A percentile compares a stretch with the other conserved stretches of the same genome.
These are phyloP conservation scores for Climacium dendroides DNA, from an alignment of 225 moss, liverwort and hornwort species.

Conservation along the genomic window DNA sequence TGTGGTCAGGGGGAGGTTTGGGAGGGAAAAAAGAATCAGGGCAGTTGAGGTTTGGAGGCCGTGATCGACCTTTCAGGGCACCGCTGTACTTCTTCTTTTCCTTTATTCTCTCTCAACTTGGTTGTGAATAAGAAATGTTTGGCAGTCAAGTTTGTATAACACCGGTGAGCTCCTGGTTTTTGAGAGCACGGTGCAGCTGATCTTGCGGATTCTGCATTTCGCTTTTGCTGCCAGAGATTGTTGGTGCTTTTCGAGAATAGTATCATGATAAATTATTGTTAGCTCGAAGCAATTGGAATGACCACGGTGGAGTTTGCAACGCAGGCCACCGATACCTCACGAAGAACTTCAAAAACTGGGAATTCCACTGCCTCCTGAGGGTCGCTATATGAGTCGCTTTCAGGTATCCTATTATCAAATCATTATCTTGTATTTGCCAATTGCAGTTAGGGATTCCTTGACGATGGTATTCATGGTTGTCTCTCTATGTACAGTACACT, in stretches of 20 bases:
- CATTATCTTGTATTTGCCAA: not conserved
- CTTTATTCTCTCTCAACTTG: not conserved
- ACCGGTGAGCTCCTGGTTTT: not conserved
- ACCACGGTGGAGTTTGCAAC: not conserved
- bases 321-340: slow-evolving; percentile 48
- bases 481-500: not conserved
- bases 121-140: not conserved
- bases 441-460: not conserved
- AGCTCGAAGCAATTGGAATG: not conserved
- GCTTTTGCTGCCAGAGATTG: not conserved
- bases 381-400: slow-evolving; percentile 46
- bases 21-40: slow-evolving; percentile 96
- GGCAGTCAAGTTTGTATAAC: not conserved
- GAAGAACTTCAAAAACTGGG: slow-evolving; percentile 46
- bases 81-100: slow-evolving; percentile 46
- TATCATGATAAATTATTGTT: not conserved
- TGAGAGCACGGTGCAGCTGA: not conserved
- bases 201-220: not conserved
- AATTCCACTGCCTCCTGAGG: slow-evolving; percentile 58
- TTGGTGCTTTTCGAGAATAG: not conserved
- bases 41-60: slow-evolving; percentile 92
- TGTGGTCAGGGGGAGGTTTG: slow-evolving; percentile 74
- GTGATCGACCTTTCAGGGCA: slow-evolving; percentile 94
- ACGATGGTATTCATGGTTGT: not conserved
- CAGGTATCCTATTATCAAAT: slow-evolving; percentile 14